Percentiles rank a stretch among this genome's conserved stretches.
Conservation (phyloP, 2,329 filamentous ascomycete genomes). For the Zopfia rhizophila region DNA sequence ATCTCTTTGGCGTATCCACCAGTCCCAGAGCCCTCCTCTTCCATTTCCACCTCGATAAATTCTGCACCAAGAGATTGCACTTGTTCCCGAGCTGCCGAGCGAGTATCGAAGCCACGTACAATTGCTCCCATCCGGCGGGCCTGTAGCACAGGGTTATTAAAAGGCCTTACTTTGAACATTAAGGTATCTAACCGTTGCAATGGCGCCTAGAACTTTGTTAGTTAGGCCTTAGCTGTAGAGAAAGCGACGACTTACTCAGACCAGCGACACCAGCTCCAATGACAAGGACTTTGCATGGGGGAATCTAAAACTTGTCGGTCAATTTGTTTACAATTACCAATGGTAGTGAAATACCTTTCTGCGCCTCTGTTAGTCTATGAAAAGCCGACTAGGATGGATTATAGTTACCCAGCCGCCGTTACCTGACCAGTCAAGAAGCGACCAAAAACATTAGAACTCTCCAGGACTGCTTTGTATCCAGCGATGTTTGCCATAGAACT, state of each 20-base stretch:
- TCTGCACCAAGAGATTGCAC: constrained; percentile 91
- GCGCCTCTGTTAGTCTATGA: constrained; percentile 37
- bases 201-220: too few relatives aligned
- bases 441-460: constrained; percentile 89
- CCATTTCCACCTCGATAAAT: constrained; percentile 85
- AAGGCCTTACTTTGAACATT: not conserved
- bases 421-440: constrained; percentile 90
- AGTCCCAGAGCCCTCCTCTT: constrained; percentile 85
- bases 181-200: constrained; percentile 70
- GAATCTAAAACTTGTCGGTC: constrained; percentile 68
- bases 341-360: constrained; percentile 9
- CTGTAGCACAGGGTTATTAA: constrained; percentile 37
- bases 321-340: constrained; percentile 6
- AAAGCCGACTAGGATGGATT: too few relatives aligned
- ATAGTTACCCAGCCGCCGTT: constrained; percentile 77
- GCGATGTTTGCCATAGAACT: constrained; percentile 96
- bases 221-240: too few relatives aligned
- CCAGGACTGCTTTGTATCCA: constrained; percentile 90
- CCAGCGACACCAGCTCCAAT: constrained; percentile 92
- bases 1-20: constrained; percentile 94
- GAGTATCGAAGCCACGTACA: constrained; percentile 90
- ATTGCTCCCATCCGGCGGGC: constrained; percentile 88
- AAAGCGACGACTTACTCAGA: too few relatives aligned
- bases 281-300: constrained; percentile 88
- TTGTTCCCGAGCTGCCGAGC: constrained; percentile 86